Evolutionary conservation across 257 asterid genomes (phyloP), one percentile per base, ranked within the genome.

Genomic region (Lavandula angustifolia): DNA sequence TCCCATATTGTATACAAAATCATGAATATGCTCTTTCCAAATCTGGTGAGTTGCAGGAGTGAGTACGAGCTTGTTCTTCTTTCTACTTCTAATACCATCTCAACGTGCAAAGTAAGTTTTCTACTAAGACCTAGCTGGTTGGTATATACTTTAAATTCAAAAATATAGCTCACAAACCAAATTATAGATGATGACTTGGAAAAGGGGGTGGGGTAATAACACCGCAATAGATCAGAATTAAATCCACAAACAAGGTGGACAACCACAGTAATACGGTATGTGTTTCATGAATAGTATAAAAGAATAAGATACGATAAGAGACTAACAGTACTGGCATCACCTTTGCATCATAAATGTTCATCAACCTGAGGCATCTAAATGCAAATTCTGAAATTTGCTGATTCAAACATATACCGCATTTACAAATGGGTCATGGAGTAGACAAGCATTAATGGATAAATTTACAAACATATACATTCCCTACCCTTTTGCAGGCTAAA

Each of bases 401-500:
- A 44, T 6, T 27, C 13, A 33, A 11, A 31, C 52, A 54, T 10
- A 43, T 16, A n/a, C 40, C 5, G 46, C 18, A 44, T 7, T 17
- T n/a, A 55, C 53, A 33, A 5, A 68, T 42, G n/a, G 9, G 13
- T 43, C 11, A 44, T 22, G 17, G 9, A 38, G 61, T 29, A 65
- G 16, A 38, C 2, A 48, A 5, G 9, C n/a, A n/a, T n/a, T n/a
- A n/a, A n/a, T n/a, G n/a, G n/a, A n/a, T n/a, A n/a, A n/a, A 44
- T 7, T 17, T n/a, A 55, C 27, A 22, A 22, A 22, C 27, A 22
- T 22, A 22, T 1, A 22, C 27, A 22, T 14, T 4, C 14, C 62
- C 54, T 31, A 49, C 31, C 64, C 54, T 31, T 68, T 48, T 37
- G 35, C 54, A 32, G n/a, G 40, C 32, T 33, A 14, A 50, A 22